Percentiles rank a stretch among this genome's conserved stretches.
Conservation (phyloP, 2,329 filamentous ascomycete species). For the Xylariaceae sp. region DNA sequence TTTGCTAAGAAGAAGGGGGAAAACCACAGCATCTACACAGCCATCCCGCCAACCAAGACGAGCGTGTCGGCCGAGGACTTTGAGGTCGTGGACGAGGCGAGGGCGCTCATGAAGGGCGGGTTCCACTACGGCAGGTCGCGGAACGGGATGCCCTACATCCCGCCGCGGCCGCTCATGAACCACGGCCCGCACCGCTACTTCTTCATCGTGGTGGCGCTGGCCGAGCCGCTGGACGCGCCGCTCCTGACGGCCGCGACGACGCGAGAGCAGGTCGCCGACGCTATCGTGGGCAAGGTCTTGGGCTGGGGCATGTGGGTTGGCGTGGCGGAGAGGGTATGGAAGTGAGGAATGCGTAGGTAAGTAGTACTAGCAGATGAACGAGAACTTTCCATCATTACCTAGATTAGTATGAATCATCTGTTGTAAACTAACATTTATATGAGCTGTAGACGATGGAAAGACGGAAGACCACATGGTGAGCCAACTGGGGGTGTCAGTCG, state of each 20-base stretch:
- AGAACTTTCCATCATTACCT: too few species aligned
- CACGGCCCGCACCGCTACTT: constrained; percentile 50
- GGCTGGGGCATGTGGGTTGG: constrained; percentile 40
- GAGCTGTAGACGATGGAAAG: too few species aligned
- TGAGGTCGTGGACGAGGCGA: constrained; percentile 24
- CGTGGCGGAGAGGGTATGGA: constrained; percentile 21
- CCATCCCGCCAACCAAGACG: constrained; percentile 34
- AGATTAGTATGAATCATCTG: too few species aligned
- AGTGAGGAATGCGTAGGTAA: constrained; percentile 1
- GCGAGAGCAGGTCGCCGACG: constrained; percentile 37
- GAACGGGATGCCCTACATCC: constrained; percentile 37
- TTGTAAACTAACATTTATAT: too few species aligned
- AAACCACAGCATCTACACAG: constrained; percentile 32
- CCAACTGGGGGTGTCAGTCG: too few species aligned
- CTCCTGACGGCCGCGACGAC: constrained; percentile 35
- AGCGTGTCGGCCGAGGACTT: constrained; percentile 36
- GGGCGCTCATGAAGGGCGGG: constrained; percentile 35
- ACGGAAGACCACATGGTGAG: too few species aligned
- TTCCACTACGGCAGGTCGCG: constrained; percentile 43
- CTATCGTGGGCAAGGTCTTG: constrained; percentile 42
- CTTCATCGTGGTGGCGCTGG: constrained; percentile 44
- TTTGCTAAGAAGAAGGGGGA: not conserved
- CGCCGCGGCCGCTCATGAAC: constrained; percentile 42
- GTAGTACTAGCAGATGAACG: too few species aligned
- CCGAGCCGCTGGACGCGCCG: constrained; percentile 35